Conservation (phyloP, 1,139 yeast species). For the Taphrina wiesneri region DNA sequence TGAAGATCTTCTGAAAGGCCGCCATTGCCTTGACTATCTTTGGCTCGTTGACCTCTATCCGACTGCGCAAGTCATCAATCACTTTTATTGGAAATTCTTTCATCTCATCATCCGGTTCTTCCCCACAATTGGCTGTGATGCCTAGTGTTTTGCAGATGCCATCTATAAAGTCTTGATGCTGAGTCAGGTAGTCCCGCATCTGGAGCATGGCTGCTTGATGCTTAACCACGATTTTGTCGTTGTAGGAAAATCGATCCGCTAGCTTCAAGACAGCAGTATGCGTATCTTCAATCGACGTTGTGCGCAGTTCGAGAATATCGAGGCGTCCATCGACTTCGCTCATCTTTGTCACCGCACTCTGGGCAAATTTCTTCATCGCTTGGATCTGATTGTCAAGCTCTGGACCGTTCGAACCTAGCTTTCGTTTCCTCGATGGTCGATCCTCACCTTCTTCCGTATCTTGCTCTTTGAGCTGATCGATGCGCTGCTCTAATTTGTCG, state of each 20-base stretch:
- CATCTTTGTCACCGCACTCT: neutral
- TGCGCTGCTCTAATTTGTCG: neutral
- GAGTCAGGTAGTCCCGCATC: conserved; percentile 3
- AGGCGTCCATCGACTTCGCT: neutral
- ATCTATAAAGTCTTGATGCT: conserved; percentile 11
- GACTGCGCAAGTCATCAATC: conserved; percentile 3
- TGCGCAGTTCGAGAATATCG: conserved; percentile 1
- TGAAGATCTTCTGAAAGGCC: neutral
- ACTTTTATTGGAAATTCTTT: conserved; percentile 3
- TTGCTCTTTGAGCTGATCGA: neutral
- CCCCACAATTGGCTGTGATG: conserved; percentile 2
- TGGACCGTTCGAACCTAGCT: neutral
- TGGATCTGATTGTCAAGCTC: neutral
- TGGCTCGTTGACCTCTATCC: neutral
- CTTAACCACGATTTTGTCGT: neutral
- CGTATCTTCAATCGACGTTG: neutral
- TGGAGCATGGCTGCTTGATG: conserved; percentile 14
- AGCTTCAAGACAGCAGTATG: neutral
- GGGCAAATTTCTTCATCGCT: neutral
- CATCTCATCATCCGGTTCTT: neutral
- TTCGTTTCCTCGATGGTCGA: neutral
- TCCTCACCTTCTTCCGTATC: neutral
- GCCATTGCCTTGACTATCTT: neutral
- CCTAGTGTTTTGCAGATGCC: conserved; percentile 15
- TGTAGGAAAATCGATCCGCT: neutral